Percentiles rank a stretch among this genome's conserved stretches.
Evolutionary conservation across 2,329 filamentous ascomycete genomes (phyloP).

Genomic region (Immersiporthe knoxdaviesiana): DNA sequence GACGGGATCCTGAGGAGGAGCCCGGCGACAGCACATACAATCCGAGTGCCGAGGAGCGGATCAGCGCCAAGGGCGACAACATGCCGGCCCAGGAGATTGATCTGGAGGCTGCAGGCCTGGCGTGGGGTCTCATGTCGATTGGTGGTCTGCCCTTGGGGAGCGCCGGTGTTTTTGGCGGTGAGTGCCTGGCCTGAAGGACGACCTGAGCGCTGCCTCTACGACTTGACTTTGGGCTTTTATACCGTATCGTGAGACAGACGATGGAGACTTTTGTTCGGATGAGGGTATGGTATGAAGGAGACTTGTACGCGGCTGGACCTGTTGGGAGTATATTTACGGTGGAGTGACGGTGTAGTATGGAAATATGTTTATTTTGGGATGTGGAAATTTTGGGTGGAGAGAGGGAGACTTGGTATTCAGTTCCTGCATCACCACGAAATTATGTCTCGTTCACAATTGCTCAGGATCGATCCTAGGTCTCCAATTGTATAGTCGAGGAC

Average conservation of each 20-base stretch:
- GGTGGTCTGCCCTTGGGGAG: conserved; percentile 50
- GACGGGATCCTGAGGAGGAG: conserved; percentile 33
- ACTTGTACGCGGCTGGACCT: neutral
- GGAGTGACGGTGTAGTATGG: neutral
- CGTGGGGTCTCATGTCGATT: conserved; percentile 49
- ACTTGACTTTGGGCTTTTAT: neutral
- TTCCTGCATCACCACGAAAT: neutral
- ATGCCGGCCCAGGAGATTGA: conserved; percentile 46
- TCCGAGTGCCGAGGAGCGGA: conserved; percentile 40
- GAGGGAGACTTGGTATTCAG: neutral
- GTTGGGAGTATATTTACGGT: neutral
- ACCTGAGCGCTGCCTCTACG: too few relatives aligned
- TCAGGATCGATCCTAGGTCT: too few relatives aligned
- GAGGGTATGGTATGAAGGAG: neutral
- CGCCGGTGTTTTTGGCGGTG: conserved; percentile 51
- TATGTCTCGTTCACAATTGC: neutral
- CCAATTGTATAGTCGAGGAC: too few relatives aligned
- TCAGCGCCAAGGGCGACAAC: conserved; percentile 45
- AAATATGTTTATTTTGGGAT: neutral
- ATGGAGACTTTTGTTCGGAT: neutral
- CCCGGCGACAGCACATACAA: conserved; percentile 43
- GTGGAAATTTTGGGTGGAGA: too few relatives aligned
- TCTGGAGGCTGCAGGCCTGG: conserved; percentile 51
- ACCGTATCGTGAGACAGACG: neutral
- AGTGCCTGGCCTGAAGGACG: conserved; percentile 42